Conservation (phyloP, 257 asterid species). For the Fraxinus excelsior region DNA sequence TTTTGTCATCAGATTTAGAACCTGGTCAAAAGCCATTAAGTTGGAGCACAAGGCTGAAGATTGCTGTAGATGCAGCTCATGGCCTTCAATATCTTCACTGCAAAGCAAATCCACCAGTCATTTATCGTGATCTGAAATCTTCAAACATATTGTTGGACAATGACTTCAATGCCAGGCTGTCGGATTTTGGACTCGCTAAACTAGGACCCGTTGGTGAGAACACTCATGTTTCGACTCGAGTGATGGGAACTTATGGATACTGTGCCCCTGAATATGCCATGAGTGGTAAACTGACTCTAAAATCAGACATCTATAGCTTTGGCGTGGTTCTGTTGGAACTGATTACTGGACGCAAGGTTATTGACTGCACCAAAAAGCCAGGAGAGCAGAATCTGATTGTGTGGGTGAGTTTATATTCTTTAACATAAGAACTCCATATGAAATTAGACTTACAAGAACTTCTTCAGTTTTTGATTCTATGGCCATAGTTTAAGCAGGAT, state of each 20-base stretch:
- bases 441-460: too few relatives aligned
- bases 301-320: not conserved
- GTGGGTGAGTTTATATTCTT: not conserved
- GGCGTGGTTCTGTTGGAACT: not conserved
- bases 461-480: too few relatives aligned
- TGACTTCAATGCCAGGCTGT: constrained; percentile 78
- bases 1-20: constrained; percentile 42
- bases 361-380: not conserved
- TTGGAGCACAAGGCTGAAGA: constrained; percentile 80
- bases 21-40: constrained; percentile 54
- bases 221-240: not conserved
- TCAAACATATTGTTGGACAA: constrained; percentile 78
- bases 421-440: too few relatives aligned
- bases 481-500: too few relatives aligned
- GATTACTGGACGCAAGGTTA: not conserved
- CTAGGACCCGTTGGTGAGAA: constrained; percentile 66
- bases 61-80: constrained; percentile 81
- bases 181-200: constrained; percentile 90
- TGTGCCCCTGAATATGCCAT: not conserved
- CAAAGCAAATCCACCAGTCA: constrained; percentile 78
- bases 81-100: constrained; percentile 87
- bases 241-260: not conserved
- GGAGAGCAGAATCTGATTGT: not conserved
- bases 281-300: not conserved
- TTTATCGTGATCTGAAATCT: constrained; percentile 82